Evolutionary conservation across 176 grass and related monocot genomes (phyloP).

Genomic region (Musa itinerans): DNA sequence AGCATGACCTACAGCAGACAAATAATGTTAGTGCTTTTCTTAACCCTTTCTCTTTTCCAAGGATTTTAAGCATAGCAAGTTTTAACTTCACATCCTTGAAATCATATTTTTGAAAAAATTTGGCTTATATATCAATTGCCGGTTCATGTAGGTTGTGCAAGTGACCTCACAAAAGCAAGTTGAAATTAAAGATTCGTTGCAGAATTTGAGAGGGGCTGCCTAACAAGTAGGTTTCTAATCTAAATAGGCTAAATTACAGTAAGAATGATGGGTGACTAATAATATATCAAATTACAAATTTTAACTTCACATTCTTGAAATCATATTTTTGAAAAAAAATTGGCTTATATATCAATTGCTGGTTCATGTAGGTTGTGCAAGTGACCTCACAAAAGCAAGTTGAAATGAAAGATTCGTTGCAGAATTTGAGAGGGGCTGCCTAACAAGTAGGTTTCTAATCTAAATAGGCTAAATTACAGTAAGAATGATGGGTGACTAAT

Average conservation of each 20-base stretch:
- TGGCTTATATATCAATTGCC: background rate
- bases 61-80: background rate
- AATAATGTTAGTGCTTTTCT: constrained; percentile 18
- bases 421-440: constrained; percentile 16
- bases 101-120: background rate
- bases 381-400: constrained; percentile 21
- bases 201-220: constrained; percentile 16
- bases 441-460: constrained; percentile 9
- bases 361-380: constrained; percentile 20
- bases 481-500: background rate
- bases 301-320: background rate
- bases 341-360: background rate
- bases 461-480: background rate
- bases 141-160: constrained; percentile 20
- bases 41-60: background rate
- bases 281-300: background rate
- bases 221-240: constrained; percentile 9
- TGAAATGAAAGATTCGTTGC: constrained; percentile 19
- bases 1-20: constrained; percentile 29
- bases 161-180: constrained; percentile 21
- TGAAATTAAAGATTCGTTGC: constrained; percentile 19
- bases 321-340: no score
- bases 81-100: background rate
- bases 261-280: background rate
- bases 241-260: background rate